These are phyloP conservation scores for Proliferodiscus dingleyae DNA, from an alignment of 2,329 filamentous ascomycete genomes.

Conservation along the genomic window DNA sequence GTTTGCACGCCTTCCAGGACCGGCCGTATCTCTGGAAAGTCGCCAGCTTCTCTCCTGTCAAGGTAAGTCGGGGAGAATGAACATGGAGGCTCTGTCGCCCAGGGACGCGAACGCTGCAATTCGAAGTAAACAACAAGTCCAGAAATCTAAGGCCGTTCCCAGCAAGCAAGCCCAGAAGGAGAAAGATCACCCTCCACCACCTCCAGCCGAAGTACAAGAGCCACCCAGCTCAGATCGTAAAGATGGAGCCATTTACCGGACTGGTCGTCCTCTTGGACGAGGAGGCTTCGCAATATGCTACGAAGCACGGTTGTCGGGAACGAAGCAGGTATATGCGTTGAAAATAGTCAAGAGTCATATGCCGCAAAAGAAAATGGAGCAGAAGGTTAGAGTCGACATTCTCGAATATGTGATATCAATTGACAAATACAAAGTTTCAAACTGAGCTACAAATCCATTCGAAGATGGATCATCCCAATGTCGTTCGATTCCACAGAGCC, in stretches of 20 bases:
- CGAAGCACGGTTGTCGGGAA: slow-evolving; percentile 61
- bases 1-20: not conserved
- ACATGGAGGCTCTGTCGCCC: slow-evolving; percentile 60
- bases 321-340: slow-evolving; percentile 65
- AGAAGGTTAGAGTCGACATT: slow-evolving; percentile 56
- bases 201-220: slow-evolving; percentile 55
- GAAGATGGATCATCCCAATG: slow-evolving; percentile 92
- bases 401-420: slow-evolving; percentile 6
- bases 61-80: slow-evolving; percentile 38
- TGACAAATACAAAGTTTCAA: slow-evolving; percentile 50
- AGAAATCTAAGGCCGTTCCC: slow-evolving; percentile 46
- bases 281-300: slow-evolving; percentile 82
- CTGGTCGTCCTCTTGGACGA: slow-evolving; percentile 70
- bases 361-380: slow-evolving; percentile 71
- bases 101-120: slow-evolving; percentile 60
- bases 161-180: slow-evolving; percentile 42
- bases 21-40: slow-evolving; percentile 10
- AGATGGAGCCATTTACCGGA: slow-evolving; percentile 67
- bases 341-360: slow-evolving; percentile 83
- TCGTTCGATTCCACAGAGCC: slow-evolving; percentile 90
- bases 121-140: slow-evolving; percentile 35
- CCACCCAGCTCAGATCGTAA: slow-evolving; percentile 64
- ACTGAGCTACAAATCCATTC: slow-evolving; percentile 95
- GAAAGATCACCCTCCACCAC: slow-evolving; percentile 62
- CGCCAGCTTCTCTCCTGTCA: too few species aligned